Evolutionary conservation across 75 land plant species (phyloP).

Genomic region (Sequoia sempervirens): DNA sequence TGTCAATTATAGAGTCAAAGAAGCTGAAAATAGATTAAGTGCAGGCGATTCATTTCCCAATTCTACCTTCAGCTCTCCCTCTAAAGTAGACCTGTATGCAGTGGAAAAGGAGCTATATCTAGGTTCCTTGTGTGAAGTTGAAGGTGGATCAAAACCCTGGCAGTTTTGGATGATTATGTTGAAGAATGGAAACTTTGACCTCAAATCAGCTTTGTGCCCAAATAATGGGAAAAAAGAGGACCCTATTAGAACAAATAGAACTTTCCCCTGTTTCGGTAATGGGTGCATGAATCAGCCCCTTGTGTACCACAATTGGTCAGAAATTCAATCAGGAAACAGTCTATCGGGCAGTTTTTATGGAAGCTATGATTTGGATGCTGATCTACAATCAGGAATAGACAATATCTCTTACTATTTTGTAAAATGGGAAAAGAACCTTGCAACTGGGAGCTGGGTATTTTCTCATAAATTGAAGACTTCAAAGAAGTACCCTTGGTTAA

Average conservation of each 20-base stretch:
- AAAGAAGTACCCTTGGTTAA: conserved; percentile 67
- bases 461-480: conserved; percentile 49
- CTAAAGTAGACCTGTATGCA: conserved; percentile 52
- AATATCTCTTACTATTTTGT: conserved; percentile 54
- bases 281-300: conserved; percentile 92
- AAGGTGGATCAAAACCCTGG: conserved; percentile 24
- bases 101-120: conserved; percentile 69
- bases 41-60: conserved; percentile 35
- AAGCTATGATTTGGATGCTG: conserved; percentile 66
- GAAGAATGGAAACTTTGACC: conserved; percentile 37
- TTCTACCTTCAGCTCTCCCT: neutral
- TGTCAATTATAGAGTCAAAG: conserved; percentile 23
- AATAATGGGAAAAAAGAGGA: conserved; percentile 29
- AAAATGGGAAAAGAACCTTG: conserved; percentile 44
- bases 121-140: conserved; percentile 39
- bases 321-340: conserved; percentile 2
- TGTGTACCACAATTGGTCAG: conserved; percentile 40
- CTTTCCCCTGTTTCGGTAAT: conserved; percentile 68
- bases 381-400: conserved; percentile 3
- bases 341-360: conserved; percentile 76
- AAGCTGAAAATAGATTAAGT: conserved; percentile 47
- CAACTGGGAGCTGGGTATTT: conserved; percentile 68
- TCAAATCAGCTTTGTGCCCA: conserved; percentile 31
- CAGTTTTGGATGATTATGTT: conserved; percentile 9
- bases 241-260: conserved; percentile 17